Base-by-base conservation (phyloP, 805 yeast species). In the Candida bentonensis region DNA sequence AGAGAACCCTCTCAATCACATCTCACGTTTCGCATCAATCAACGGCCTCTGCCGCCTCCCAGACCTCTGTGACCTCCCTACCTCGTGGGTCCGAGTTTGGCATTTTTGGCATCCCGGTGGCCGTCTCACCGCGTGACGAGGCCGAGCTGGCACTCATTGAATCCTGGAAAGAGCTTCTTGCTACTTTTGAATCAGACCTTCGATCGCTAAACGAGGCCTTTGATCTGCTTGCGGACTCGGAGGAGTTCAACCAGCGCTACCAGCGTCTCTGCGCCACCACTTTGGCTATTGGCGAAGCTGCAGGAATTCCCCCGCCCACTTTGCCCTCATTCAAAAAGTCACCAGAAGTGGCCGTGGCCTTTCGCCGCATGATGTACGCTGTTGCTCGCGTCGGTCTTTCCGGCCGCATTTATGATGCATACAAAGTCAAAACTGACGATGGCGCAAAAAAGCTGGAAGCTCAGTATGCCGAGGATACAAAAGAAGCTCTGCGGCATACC, bases 261-360 rank as follows among this genome's bases (percentile, higher is more conserved):
- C 15, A 21, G 9, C 41, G 41, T 13, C 41, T 42, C 20, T 23
- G 41, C 21, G 23, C 44, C 13, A 15, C 23, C 21, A 23, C 36
- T 15, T 21, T 25, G 15, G 25, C 44, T 17, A 49, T 53, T 21
- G 44, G 47, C 36, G 33, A 48, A 15, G 43, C 46, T 30, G 47
- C 52, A 2, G 56, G 56, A 5, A 46, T 51, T 34, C 55, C 54
- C 2, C 50, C 52, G 9, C 55, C 55, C 7, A 41, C 54, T 3
- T 41, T 44, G 25, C 54, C 53, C 27, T 40, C 50, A n/a, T 15
- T 41, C 13, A 44, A 41, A 3, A 49, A 50, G 20, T 23, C 33
- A 15, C 40, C 44, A 17, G 52, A 44, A 21, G 28, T 51, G 9
- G 44, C 52, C 4, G 42, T 49, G 15, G 39, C 48, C 15, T 53